phyloP scores from a whole-genome alignment of 208 protist genomes.

The Naegleria fowleri region DNA sequence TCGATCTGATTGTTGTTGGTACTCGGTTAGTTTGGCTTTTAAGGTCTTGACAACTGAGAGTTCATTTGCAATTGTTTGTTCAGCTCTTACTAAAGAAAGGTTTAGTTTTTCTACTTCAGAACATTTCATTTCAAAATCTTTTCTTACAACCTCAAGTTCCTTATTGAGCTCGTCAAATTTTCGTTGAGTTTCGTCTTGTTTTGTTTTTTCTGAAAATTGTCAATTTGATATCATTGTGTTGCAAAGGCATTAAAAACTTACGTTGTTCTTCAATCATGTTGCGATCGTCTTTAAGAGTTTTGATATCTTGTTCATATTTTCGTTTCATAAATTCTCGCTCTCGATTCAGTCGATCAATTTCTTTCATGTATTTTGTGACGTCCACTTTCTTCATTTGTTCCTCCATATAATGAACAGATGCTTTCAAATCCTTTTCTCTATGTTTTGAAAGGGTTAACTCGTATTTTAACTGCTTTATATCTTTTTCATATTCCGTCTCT shows the following conservation, averaged over 20 bases:
- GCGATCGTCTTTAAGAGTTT: background rate
- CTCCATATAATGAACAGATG: background rate
- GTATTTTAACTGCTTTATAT: background rate
- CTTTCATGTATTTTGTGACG: background rate
- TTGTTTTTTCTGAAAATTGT: background rate
- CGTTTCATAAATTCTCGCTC: background rate
- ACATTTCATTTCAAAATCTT: background rate
- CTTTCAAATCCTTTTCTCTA: background rate
- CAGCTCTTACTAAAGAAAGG: background rate
- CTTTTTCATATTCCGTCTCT: background rate
- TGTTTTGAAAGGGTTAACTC: background rate
- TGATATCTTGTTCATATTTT: background rate
- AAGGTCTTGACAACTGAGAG: background rate
- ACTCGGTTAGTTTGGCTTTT: background rate
- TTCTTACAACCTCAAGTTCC: background rate
- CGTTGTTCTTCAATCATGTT: background rate
- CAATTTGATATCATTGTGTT: too few relatives aligned
- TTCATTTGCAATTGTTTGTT: background rate
- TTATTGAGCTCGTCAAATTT: background rate
- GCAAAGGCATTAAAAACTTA: background rate
- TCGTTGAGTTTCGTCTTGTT: background rate
- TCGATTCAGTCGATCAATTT: background rate
- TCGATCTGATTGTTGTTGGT: background rate
- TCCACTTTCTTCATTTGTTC: background rate
- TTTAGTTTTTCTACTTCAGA: background rate